These are phyloP conservation scores for Nepenthes alata DNA, from an alignment of 179 eudicot genomes.

Conservation along the genomic window DNA sequence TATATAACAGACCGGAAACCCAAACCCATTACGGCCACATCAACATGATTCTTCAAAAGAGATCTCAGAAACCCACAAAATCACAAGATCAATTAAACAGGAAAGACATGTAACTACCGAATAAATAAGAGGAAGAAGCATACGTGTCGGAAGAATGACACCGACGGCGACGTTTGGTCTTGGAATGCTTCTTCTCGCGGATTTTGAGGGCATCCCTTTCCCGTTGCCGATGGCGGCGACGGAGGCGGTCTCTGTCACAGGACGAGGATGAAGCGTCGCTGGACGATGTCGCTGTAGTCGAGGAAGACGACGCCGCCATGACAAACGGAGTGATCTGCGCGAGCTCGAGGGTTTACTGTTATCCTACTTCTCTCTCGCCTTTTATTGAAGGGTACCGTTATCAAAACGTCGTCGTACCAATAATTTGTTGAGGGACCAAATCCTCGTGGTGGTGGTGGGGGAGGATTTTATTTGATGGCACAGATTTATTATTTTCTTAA, in stretches of 20 bases:
- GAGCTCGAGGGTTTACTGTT: too few species aligned
- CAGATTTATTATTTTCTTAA: too few species aligned
- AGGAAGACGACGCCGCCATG: conserved; percentile 51
- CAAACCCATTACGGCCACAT: neutral
- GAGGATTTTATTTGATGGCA: too few species aligned
- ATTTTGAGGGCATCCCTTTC: conserved; percentile 39
- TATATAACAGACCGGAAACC: neutral
- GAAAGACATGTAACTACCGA: conserved; percentile 40
- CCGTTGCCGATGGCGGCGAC: conserved; percentile 22
- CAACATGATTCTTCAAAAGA: neutral
- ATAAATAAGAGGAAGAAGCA: conserved; percentile 33
- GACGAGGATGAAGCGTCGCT: conserved; percentile 27
- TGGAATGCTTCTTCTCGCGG: conserved; percentile 41
- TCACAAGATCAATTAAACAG: neutral
- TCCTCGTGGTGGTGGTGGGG: too few species aligned
- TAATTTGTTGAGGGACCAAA: too few species aligned
- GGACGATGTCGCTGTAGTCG: conserved; percentile 39
- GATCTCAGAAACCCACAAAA: neutral
- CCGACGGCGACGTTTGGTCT: conserved; percentile 60
- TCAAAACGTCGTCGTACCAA: too few species aligned
- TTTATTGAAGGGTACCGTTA: too few species aligned
- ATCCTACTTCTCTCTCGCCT: too few species aligned
- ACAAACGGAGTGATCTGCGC: neutral
- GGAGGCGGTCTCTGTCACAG: conserved; percentile 32
- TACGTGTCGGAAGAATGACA: conserved; percentile 23